A percentile compares a stretch with the other conserved stretches of the same genome.
Evolutionary conservation across 129 eudicot genomes (phyloP).

Genomic region (Chrysanthemum seticuspe): DNA sequence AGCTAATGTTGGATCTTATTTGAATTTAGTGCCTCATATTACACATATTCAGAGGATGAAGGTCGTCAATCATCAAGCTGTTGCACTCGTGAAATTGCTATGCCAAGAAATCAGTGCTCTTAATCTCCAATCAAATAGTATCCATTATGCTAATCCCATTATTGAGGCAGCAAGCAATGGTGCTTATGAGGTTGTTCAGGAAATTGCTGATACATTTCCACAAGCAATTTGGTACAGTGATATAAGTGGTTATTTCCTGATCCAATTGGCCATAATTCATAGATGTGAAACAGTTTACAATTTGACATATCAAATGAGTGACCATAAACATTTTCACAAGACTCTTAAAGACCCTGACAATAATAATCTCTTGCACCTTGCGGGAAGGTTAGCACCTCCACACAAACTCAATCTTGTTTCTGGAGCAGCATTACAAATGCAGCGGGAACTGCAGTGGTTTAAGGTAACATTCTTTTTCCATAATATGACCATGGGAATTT

Average conservation of each 20-base stretch:
- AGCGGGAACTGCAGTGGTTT: constrained; percentile 48
- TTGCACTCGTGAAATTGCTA: constrained; percentile 33
- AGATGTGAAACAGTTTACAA: constrained; percentile 45
- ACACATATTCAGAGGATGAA: constrained; percentile 34
- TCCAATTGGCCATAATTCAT: constrained; percentile 43
- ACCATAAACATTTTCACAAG: constrained; percentile 33
- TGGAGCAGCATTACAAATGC: constrained; percentile 56
- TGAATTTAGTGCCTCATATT: constrained; percentile 37
- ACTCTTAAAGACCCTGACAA: constrained; percentile 30
- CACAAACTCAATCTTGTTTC: constrained; percentile 44
- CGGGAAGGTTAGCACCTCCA: constrained; percentile 38
- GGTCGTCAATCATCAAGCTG: constrained; percentile 35
- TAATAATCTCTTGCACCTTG: constrained; percentile 46
- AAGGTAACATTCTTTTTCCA: constrained; percentile 28
- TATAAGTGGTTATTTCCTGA: constrained; percentile 28
- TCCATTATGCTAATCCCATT: constrained; percentile 25
- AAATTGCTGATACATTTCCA: constrained; percentile 42
- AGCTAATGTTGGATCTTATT: constrained; percentile 18
- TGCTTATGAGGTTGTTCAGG: constrained; percentile 45
- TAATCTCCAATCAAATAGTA: constrained; percentile 32
- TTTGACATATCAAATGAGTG: constrained; percentile 38
- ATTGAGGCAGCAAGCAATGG: constrained; percentile 43
- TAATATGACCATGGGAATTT: not conserved
- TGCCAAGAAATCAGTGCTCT: constrained; percentile 34
- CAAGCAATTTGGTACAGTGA: constrained; percentile 48